Conservation (phyloP, 2,329 filamentous ascomycete species). For the Fusarium equiseti region DNA sequence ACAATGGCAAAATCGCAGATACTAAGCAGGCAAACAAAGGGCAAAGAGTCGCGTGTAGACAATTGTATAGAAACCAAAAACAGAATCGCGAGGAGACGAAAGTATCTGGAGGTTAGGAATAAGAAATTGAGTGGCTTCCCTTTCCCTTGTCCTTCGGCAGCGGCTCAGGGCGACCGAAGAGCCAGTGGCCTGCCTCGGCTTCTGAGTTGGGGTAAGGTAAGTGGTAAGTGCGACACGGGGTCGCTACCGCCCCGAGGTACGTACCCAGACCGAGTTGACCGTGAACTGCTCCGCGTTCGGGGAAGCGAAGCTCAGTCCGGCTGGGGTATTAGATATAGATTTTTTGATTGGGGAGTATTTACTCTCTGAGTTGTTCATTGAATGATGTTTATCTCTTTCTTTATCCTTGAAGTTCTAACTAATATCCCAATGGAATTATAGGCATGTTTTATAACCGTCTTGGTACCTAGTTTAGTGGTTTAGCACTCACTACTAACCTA, state of each 20-base stretch:
- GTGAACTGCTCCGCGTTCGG: slow-evolving; percentile 4
- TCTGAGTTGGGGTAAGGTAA: slow-evolving; percentile 20
- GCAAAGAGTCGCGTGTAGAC: slow-evolving; percentile 2
- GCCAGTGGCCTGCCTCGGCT: slow-evolving; percentile 43
- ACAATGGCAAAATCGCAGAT: slow-evolving; percentile 3
- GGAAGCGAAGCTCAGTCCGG: neutral
- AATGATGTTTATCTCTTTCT: neutral
- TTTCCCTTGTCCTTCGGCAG: slow-evolving; percentile 36
- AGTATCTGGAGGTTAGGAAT: slow-evolving; percentile 25
- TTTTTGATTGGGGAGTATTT: neutral
- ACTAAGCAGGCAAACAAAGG: neutral
- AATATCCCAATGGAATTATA: neutral
- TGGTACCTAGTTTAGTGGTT: neutral
- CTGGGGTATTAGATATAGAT: neutral
- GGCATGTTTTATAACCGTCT: neutral
- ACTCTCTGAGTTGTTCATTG: neutral
- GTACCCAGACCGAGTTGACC: slow-evolving; percentile 29
- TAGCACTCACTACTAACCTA: neutral
- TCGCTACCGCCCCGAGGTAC: slow-evolving; percentile 31
- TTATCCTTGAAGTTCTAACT: neutral
- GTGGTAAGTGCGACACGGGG: slow-evolving; percentile 21
- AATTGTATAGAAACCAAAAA: slow-evolving; percentile 11
- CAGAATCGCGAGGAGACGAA: slow-evolving; percentile 14
- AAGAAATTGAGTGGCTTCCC: slow-evolving; percentile 34
- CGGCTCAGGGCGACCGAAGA: slow-evolving; percentile 40